These are phyloP conservation scores for Dioscorea alata DNA, from an alignment of 106 monocot genomes.

Conservation along the genomic window DNA sequence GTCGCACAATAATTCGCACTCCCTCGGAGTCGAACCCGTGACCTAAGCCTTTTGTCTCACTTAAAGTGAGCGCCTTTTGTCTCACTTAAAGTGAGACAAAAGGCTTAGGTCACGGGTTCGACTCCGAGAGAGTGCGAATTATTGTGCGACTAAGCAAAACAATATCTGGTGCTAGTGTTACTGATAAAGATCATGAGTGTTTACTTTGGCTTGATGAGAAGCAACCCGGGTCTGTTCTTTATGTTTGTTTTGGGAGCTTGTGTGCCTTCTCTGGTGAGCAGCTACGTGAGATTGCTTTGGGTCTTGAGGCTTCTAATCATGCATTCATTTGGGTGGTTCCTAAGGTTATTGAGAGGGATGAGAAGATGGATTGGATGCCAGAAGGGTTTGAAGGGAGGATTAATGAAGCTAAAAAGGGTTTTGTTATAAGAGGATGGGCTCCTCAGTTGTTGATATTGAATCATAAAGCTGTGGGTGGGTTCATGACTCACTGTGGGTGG, in stretches of 20 bases:
- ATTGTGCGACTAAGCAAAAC: too few species aligned
- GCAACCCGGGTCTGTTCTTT: background rate
- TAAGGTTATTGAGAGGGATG: background rate
- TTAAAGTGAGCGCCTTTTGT: too few species aligned
- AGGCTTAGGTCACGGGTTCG: too few species aligned
- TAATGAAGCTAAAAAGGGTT: background rate
- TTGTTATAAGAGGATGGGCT: conserved; percentile 1
- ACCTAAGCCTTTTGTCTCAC: too few species aligned
- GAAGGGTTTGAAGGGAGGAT: background rate
- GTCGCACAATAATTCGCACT: too few species aligned
- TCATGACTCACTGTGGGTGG: conserved; percentile 25
- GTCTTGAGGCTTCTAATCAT: background rate
- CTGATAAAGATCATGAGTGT: background rate
- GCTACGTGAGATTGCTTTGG: background rate
- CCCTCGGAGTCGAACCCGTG: too few species aligned
- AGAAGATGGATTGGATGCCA: background rate
- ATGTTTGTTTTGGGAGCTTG: conserved; percentile 6
- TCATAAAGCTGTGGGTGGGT: background rate
- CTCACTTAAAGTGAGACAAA: too few species aligned
- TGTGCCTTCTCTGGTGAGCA: background rate
- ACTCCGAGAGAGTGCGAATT: too few species aligned
- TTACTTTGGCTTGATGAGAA: conserved; percentile 9
- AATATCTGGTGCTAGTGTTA: too few species aligned
- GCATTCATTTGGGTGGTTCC: conserved; percentile 3
- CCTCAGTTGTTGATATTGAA: background rate